phyloP scores from a whole-genome alignment of 192 early-diverging fungal genomes.

The Linderina pennispora region DNA sequence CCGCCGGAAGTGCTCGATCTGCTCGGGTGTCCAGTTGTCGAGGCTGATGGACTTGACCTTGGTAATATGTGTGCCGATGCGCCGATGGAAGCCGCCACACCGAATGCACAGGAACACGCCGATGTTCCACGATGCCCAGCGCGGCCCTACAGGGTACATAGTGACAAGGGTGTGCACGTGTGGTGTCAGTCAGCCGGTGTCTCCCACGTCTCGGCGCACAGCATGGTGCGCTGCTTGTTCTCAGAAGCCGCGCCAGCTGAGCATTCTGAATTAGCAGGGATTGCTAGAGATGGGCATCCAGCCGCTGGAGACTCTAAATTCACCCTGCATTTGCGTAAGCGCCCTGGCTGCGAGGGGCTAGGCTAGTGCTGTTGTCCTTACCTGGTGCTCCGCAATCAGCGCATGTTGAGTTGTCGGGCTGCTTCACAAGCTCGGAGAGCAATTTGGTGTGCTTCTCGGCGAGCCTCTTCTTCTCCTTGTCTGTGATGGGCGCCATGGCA shows the following conservation, averaged over 20 bases:
- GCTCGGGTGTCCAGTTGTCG: conserved; percentile 84
- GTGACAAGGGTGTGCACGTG: too few relatives aligned
- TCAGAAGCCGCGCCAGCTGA: too few relatives aligned
- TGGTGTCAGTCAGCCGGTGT: too few relatives aligned
- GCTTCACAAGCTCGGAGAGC: conserved; percentile 59
- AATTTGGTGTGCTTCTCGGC: conserved; percentile 65
- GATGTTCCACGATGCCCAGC: conserved; percentile 86
- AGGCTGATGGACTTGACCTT: conserved; percentile 86
- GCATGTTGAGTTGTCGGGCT: conserved; percentile 64
- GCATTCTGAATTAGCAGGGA: too few relatives aligned
- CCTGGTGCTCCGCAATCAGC: conserved; percentile 72
- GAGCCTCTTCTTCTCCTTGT: conserved; percentile 57
- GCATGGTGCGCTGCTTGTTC: too few relatives aligned
- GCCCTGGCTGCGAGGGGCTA: too few relatives aligned
- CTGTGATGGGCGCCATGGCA: conserved; percentile 35
- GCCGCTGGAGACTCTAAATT: too few relatives aligned
- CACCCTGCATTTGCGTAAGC: too few relatives aligned
- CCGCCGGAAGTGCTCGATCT: conserved; percentile 58
- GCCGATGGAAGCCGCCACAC: conserved; percentile 76
- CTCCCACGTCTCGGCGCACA: too few relatives aligned
- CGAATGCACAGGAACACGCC: conserved; percentile 93
- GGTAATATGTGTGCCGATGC: conserved; percentile 85
- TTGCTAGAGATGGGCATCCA: too few relatives aligned
- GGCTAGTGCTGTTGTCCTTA: too few relatives aligned
- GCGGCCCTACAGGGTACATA: conserved; percentile 76